Percentiles rank a stretch among this genome's conserved stretches.
Conservation (phyloP, 768 basidiomycete genomes). For the Mycena metata region DNA sequence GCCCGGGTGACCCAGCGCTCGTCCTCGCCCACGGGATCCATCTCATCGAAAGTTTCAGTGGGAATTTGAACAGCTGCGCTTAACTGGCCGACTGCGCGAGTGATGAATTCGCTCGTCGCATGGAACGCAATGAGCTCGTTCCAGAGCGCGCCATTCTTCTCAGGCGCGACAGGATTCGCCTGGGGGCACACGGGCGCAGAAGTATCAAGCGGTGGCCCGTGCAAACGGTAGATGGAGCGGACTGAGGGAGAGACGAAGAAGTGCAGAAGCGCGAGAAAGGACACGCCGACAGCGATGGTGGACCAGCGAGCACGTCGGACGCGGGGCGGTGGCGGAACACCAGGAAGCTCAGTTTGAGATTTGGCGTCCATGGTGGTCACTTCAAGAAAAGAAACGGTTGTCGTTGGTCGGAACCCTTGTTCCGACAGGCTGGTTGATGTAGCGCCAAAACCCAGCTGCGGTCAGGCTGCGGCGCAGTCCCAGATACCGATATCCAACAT, state of each 20-base stretch:
- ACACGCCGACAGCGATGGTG: not conserved
- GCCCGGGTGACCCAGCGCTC: slow-evolving; percentile 57
- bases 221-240: no score
- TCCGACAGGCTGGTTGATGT: no score
- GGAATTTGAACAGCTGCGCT: slow-evolving; percentile 51
- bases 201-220: no score
- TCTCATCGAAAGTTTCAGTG: slow-evolving; percentile 64
- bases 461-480: no score
- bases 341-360: slow-evolving; percentile 17
- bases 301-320: slow-evolving; percentile 17
- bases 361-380: slow-evolving; percentile 23
- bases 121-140: slow-evolving; percentile 22
- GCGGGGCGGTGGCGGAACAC: not conserved
- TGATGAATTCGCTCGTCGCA: slow-evolving; percentile 44
- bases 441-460: no score
- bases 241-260: not conserved
- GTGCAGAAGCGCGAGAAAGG: slow-evolving; percentile 9
- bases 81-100: slow-evolving; percentile 48
- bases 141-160: slow-evolving; percentile 30
- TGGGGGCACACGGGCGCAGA: slow-evolving; percentile 35
- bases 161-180: slow-evolving; percentile 5
- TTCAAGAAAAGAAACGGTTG: not conserved
- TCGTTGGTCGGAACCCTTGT: no score
- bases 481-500: no score
- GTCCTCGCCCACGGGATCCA: slow-evolving; percentile 62